Evolutionary conservation across 2,329 filamentous ascomycete genomes (phyloP), one percentile per base, ranked within the genome.

Genomic region (Aspergillus costaricaensis): DNA sequence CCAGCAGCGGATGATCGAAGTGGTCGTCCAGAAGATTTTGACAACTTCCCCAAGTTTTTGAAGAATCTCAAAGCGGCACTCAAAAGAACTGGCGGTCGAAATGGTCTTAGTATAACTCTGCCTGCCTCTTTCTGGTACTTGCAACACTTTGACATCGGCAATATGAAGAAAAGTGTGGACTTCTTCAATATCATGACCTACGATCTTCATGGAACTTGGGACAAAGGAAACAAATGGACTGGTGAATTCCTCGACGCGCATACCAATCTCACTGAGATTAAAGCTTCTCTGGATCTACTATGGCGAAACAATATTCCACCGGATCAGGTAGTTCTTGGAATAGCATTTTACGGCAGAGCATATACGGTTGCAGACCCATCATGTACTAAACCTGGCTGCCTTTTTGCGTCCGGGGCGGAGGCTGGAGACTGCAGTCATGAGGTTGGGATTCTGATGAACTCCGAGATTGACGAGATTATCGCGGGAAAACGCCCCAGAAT

Each of bases 21-120:
- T 6, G 81, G 81, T 1, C 62, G 58, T 0, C 32, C 67, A 0
- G 71, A 68, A 2, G 81, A 83, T 44, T 71, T 62, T 43, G 60
- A 58, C 0, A 77, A 80, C 59, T 75, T 70, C 41, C 65, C 69
- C 1, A 55, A 49, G 4, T 60, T 71, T n/a, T 25, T 71, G 41
- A 21, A 48, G 25, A 58, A 67, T n/a, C 44, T 70, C 3, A 59
- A 60, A 55, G 19, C 43, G 4, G 59, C 59, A 2, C 39, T 69
- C 21, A 59, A 55, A 15, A 36, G 41, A 12, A 60, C 60, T 1
- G 66, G 67, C 2, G 52, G 56, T 38, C 61, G 58, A 5, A 62
- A 60, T 50, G 67, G 61, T 5, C 15, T 71, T 9, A 58, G 53
- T 12, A 60, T 68, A 1, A 70, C 69, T 0, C 4, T 70, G 0